Evolutionary conservation across 1,284 basidiomycete species (phyloP), one percentile per base, ranked within the genome.

Genomic region (Abortiporus biennis): DNA sequence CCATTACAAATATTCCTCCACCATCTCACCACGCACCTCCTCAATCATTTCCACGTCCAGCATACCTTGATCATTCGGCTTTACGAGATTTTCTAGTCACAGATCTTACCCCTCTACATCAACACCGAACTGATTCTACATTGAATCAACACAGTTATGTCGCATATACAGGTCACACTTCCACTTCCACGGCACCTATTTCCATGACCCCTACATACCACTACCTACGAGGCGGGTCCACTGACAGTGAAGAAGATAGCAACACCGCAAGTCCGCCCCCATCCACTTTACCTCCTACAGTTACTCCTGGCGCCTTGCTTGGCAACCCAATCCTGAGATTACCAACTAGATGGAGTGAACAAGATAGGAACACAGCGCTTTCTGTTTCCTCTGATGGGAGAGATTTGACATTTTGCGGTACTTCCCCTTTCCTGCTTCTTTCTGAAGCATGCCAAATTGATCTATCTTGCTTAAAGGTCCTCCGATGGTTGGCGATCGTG

Each of bases 311-410:
- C 12, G 40, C 49, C 21, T 40, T 57, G 13, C 52, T 61, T 22
- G 54, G 58, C 16, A 60, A 70, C 44, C 74, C 73, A 31, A 61
- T 70, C 9, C 61, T 85, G 40, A 63, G 69, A 38, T 64, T 92
- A n/a, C 89, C 88, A 15, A 85, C 85, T 0, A 69, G 82, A 31
- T 92, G 87, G 88, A 84, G 78, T 57, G 76, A 84, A 32, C 72
- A 78, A 48, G 76, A 76, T 51, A 73, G 80, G 36, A 71, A 78
- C 47, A 54, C 70, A 1, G 65, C 71, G 38, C 64, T 92, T 38
- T 78, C 66, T 45, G 68, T 92, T 4, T 80, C 77, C 6, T 50
- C 64, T 23, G 83, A 90, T 57, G 85, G 87, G 2, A 70, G 83
- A 35, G 85, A 89, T 42, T 62, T 89, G 38, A 72, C 71, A 13